phyloP scores from a whole-genome alignment of 2,329 filamentous ascomycete genomes.

The Colletotrichum plurivorum region DNA sequence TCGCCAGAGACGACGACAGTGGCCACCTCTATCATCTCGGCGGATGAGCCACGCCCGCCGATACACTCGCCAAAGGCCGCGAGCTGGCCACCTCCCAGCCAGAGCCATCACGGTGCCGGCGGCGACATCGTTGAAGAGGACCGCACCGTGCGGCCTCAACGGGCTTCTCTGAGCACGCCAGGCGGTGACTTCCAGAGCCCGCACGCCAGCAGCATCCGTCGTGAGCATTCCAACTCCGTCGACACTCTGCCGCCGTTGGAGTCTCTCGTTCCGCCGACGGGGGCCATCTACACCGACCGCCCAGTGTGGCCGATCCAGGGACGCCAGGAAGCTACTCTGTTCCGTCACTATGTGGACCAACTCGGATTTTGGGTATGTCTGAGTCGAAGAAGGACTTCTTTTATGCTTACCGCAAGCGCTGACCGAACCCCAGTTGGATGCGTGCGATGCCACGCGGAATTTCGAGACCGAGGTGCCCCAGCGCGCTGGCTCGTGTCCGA shows the following conservation, averaged over 20 bases:
- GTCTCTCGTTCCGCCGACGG: conserved; percentile 36
- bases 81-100: conserved; percentile 30
- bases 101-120: conserved; percentile 1
- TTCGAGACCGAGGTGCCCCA: conserved; percentile 69
- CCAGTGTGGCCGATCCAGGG: conserved; percentile 48
- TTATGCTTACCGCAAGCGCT: conserved; percentile 18
- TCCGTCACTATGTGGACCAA: conserved; percentile 53
- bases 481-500: conserved; percentile 63
- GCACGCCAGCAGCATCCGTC: not conserved
- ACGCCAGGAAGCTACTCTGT: conserved; percentile 50
- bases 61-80: conserved; percentile 31
- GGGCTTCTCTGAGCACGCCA: conserved; percentile 20
- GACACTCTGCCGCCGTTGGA: conserved; percentile 29
- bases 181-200: conserved; percentile 15
- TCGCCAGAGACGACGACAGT: conserved; percentile 27
- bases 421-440: conserved; percentile 53
- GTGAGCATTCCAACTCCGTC: conserved; percentile 24
- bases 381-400: not conserved
- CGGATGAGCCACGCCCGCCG: conserved; percentile 16
- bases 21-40: not conserved
- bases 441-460: conserved; percentile 58
- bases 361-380: conserved; percentile 52
- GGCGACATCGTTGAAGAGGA: conserved; percentile 2
- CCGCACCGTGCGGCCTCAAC: conserved; percentile 7
- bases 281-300: conserved; percentile 41